phyloP scores from a whole-genome alignment of 306 rosid species.

The Coriaria nepalensis region DNA sequence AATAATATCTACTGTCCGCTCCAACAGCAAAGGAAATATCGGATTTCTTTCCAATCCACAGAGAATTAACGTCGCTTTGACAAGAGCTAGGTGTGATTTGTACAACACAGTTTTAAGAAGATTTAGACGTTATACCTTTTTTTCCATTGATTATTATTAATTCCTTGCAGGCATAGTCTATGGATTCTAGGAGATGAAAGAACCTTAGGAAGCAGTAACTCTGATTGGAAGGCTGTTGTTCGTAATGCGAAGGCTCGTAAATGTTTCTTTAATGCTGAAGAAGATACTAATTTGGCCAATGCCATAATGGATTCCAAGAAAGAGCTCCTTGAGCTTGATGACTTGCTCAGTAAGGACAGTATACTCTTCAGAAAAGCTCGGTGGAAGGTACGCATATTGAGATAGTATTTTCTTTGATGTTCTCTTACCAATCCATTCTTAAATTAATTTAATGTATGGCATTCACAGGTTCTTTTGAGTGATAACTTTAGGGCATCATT shows the following conservation, averaged over 20 bases:
- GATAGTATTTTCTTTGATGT: slow-evolving; percentile 4
- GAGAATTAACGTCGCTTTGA: slow-evolving; percentile 37
- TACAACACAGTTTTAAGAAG: not conserved
- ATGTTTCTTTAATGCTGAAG: slow-evolving; percentile 45
- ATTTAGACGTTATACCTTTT: not conserved
- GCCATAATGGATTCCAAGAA: slow-evolving; percentile 34
- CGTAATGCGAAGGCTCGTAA: slow-evolving; percentile 41
- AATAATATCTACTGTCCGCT: slow-evolving; percentile 48
- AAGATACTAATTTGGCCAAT: slow-evolving; percentile 35
- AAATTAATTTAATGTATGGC: slow-evolving; percentile 1
- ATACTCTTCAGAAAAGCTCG: slow-evolving; percentile 34
- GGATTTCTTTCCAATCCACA: slow-evolving; percentile 29
- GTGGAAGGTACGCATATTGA: slow-evolving; percentile 48
- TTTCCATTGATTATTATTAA: not conserved
- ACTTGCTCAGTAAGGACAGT: slow-evolving; percentile 39
- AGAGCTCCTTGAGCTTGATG: slow-evolving; percentile 36
- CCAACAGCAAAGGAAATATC: slow-evolving; percentile 14
- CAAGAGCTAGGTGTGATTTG: slow-evolving; percentile 40
- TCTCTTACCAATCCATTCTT: no score
- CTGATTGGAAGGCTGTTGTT: slow-evolving; percentile 39
- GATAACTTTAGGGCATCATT: slow-evolving; percentile 42
- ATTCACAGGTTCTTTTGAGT: slow-evolving; percentile 37
- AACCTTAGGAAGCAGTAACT: slow-evolving; percentile 20
- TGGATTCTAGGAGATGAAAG: slow-evolving; percentile 61
- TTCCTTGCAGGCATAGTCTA: slow-evolving; percentile 35